Evolutionary conservation across 2,329 filamentous ascomycete genomes (phyloP).

Genomic region (Fusarium sp.): DNA sequence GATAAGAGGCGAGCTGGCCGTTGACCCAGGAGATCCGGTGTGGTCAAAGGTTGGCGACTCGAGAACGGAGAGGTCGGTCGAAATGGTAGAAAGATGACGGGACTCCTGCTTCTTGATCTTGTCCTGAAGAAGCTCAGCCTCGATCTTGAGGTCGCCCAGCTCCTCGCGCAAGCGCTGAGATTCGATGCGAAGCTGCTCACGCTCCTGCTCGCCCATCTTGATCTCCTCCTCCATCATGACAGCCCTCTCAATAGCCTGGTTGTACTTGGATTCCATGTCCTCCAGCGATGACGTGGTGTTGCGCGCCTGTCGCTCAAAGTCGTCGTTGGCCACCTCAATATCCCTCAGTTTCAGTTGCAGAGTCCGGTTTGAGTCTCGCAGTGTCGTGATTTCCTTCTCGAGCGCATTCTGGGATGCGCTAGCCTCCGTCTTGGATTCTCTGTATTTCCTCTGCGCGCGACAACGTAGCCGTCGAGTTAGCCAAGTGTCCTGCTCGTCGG

Average conservation of each 20-base stretch:
- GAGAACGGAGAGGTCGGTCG: constrained; percentile 71
- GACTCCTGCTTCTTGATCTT: constrained; percentile 82
- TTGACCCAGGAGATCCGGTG: constrained; percentile 80
- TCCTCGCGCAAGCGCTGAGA: constrained; percentile 91
- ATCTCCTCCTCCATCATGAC: constrained; percentile 98
- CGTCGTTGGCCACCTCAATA: constrained; percentile 97
- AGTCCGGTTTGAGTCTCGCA: constrained; percentile 86
- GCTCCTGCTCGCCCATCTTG: constrained; percentile 89
- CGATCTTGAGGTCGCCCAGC: constrained; percentile 91
- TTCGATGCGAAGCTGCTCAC: constrained; percentile 89
- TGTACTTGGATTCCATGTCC: constrained; percentile 97
- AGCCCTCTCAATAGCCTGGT: constrained; percentile 88
- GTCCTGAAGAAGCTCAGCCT: constrained; percentile 93
- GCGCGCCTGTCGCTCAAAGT: constrained; percentile 95
- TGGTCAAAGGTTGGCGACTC: constrained; percentile 80
- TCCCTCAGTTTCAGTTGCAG: constrained; percentile 88
- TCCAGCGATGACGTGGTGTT: constrained; percentile 96
- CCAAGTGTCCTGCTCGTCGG: not conserved
- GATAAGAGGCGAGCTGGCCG: constrained; percentile 90
- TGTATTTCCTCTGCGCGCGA: constrained; percentile 83
- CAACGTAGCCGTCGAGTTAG: constrained; percentile 28
- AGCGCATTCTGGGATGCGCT: constrained; percentile 85
- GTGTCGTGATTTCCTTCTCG: constrained; percentile 94
- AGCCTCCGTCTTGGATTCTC: constrained; percentile 90
- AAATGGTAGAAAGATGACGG: constrained; percentile 69